A percentile compares a stretch with the other conserved stretches of the same genome.
These are phyloP conservation scores for Kregervanrija pseudodelftensis DNA, from an alignment of 805 yeast species.

Conservation along the genomic window DNA sequence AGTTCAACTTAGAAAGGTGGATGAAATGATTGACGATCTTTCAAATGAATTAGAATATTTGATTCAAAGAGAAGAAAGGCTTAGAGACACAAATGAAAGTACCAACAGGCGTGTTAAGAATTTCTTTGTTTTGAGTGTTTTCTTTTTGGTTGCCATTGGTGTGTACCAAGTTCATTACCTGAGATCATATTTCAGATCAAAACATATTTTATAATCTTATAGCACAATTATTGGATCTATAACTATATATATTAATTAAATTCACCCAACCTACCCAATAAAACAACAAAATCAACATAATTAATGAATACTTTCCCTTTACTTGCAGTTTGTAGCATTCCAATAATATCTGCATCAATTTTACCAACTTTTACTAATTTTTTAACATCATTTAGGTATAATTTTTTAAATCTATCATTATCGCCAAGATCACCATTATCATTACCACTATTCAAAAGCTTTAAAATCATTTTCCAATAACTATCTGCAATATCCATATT, in stretches of 20 bases:
- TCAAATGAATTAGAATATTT: conserved; percentile 74
- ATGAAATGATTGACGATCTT: conserved; percentile 81
- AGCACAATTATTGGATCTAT: not conserved
- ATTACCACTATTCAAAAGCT: not conserved
- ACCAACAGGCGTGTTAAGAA: conserved; percentile 89
- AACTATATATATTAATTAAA: not conserved
- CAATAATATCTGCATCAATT: conserved; percentile 27
- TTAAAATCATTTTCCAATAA: conserved; percentile 33
- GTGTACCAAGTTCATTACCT: conserved; percentile 90
- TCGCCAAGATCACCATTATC: not conserved
- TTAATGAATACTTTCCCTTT: conserved; percentile 30
- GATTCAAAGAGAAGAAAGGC: conserved; percentile 79
- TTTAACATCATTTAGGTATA: conserved; percentile 34
- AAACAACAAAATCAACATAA: conserved; percentile 40
- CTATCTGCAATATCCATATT: conserved; percentile 30
- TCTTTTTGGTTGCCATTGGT: conserved; percentile 71
- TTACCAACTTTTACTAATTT: conserved; percentile 22
- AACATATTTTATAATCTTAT: conserved; percentile 55
- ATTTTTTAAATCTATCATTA: conserved; percentile 5
- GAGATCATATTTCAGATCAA: conserved; percentile 85
- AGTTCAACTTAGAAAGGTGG: conserved; percentile 79
- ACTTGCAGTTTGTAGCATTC: conserved; percentile 38
- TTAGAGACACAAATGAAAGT: conserved; percentile 95
- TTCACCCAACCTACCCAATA: conserved; percentile 43
- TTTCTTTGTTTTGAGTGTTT: conserved; percentile 66